Evolutionary conservation across 108 stramenopile genomes (phyloP).

Genomic region (Pelagomonas calceolata): DNA sequence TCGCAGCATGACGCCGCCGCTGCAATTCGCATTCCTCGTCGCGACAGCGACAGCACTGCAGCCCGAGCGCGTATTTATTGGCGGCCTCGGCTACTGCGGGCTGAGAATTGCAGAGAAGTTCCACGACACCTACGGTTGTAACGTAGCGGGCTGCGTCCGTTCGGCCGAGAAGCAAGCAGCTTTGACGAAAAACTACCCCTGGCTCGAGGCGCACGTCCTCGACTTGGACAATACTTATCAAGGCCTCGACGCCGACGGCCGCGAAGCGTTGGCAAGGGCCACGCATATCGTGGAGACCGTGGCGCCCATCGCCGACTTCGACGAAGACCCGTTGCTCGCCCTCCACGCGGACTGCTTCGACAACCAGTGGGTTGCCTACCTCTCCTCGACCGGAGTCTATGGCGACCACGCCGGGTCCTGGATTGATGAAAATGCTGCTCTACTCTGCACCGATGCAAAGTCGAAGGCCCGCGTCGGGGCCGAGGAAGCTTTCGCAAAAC

Average conservation of each 20-base stretch:
- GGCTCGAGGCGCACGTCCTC: neutral
- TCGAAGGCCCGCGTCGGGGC: neutral
- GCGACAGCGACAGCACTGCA: no score
- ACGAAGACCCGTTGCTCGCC: neutral
- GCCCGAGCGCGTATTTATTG: neutral
- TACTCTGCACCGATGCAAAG: neutral
- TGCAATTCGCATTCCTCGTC: no score
- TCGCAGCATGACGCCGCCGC: no score
- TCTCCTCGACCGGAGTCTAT: constrained; percentile 64
- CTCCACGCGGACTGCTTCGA: neutral
- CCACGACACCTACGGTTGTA: neutral
- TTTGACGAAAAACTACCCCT: neutral
- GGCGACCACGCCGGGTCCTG: constrained; percentile 54
- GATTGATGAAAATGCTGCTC: neutral
- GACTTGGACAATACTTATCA: neutral
- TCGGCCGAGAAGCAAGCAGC: neutral
- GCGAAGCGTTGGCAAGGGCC: neutral
- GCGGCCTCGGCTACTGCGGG: neutral
- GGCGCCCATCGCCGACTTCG: neutral
- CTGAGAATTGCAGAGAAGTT: neutral
- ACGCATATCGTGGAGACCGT: neutral
- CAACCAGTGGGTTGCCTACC: constrained; percentile 37
- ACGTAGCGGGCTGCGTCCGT: neutral
- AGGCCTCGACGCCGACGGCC: neutral
- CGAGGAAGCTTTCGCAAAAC: neutral